These are phyloP conservation scores for Euclidium syriacum DNA, from an alignment of 345 rosid species.

Conservation along the genomic window DNA sequence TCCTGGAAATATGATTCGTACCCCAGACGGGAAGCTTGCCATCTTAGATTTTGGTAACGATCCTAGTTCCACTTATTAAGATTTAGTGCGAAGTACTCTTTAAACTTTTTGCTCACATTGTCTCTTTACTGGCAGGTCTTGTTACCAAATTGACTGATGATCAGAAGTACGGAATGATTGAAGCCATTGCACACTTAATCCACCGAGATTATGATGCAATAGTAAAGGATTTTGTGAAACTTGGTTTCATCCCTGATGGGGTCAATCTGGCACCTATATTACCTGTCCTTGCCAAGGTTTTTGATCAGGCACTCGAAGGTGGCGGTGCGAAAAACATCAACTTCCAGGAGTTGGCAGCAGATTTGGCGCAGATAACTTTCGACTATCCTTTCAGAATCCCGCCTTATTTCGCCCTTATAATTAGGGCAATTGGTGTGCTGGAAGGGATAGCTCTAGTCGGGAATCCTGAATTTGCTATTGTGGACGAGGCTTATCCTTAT, in stretches of 20 bases:
- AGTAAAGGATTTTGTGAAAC: slow-evolving; percentile 92
- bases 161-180: slow-evolving; percentile 98
- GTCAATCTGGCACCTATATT: slow-evolving; percentile 91
- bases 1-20: slow-evolving; percentile 97
- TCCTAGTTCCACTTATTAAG: not conserved
- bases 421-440: slow-evolving; percentile 93
- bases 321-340: slow-evolving; percentile 92
- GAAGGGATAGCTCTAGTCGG: slow-evolving; percentile 98
- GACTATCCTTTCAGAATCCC: slow-evolving; percentile 98
- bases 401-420: slow-evolving; percentile 92
- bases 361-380: slow-evolving; percentile 93
- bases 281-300: slow-evolving; percentile 93
- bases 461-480: slow-evolving; percentile 88
- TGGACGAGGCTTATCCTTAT: slow-evolving; percentile 97
- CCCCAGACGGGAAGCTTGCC: slow-evolving; percentile 95
- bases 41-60: slow-evolving; percentile 91
- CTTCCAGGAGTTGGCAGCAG: slow-evolving; percentile 94
- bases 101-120: not conserved
- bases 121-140: slow-evolving; percentile 44
- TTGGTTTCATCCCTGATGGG: slow-evolving; percentile 89
- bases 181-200: slow-evolving; percentile 95
- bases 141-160: slow-evolving; percentile 93
- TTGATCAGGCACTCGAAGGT: slow-evolving; percentile 99
- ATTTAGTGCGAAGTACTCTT: not conserved
- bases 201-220: slow-evolving; percentile 87